Evolutionary conservation across 225 moss, liverwort and hornwort genomes (phyloP).

Genomic region (Physcomitrium patens): DNA sequence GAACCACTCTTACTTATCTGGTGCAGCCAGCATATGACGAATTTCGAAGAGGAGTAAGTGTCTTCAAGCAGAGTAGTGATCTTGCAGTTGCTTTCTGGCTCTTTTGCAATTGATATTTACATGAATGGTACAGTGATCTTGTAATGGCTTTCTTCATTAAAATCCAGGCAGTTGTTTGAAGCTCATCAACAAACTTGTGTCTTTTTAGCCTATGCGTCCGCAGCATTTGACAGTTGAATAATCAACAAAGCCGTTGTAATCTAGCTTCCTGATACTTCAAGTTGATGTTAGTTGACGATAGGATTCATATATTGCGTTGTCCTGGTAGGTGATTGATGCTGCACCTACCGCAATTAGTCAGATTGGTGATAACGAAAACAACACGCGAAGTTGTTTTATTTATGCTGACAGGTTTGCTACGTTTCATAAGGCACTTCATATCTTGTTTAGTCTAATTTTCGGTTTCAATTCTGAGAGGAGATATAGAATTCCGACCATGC

Average conservation of each 20-base stretch:
- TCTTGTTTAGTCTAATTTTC: not conserved
- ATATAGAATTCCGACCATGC: not conserved
- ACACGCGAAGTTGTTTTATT: constrained; percentile 49
- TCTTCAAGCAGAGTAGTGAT: constrained; percentile 11
- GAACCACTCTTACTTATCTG: constrained; percentile 63
- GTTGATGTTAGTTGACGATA: not conserved
- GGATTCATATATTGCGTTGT: constrained; percentile 1
- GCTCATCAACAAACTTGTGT: constrained; percentile 2
- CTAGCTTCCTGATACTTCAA: not conserved
- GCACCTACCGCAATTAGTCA: constrained; percentile 45
- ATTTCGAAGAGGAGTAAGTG: constrained; percentile 56
- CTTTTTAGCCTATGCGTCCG: not conserved
- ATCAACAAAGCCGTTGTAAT: not conserved
- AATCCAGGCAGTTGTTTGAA: constrained; percentile 20
- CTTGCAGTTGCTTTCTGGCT: constrained; percentile 22
- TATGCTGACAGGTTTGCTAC: constrained; percentile 39
- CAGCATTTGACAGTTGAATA: constrained; percentile 15
- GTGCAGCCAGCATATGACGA: constrained; percentile 49
- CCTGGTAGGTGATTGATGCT: constrained; percentile 41
- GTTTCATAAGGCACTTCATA: not conserved
- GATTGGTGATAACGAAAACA: constrained; percentile 45
- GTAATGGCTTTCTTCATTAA: not conserved
- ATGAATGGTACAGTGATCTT: constrained; percentile 12
- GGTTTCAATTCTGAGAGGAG: not conserved
- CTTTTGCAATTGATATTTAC: constrained; percentile 19